These are phyloP conservation scores for Tolypocladium paradoxum DNA, from an alignment of 2,329 filamentous ascomycete species.

Conservation along the genomic window DNA sequence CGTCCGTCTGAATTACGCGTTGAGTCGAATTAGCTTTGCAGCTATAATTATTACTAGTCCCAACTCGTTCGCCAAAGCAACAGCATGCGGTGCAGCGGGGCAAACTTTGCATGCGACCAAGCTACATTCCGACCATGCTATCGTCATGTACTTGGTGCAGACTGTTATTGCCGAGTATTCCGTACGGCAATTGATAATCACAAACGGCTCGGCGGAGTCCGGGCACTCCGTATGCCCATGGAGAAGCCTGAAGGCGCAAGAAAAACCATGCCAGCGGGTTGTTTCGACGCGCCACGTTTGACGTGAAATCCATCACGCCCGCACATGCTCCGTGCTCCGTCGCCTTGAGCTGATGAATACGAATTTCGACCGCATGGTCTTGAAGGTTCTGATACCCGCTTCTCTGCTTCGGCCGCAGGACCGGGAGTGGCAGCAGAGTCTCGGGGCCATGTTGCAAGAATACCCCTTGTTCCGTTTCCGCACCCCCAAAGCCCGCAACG, in stretches of 20 bases:
- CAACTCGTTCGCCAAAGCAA: no score
- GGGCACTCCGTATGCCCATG: not conserved
- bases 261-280: not conserved
- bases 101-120: no score
- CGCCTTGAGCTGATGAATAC: not conserved
- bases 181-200: not conserved
- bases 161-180: no score
- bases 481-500: not conserved
- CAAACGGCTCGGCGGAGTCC: no score
- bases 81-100: no score
- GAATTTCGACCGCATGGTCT: not conserved
- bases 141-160: no score
- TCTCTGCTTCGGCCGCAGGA: not conserved
- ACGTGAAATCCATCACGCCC: not conserved
- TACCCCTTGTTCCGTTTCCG: not conserved
- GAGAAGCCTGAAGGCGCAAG: not conserved
- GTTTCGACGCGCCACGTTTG: not conserved
- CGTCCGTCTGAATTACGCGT: no score
- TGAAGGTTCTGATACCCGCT: not conserved
- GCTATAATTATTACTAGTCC: no score
- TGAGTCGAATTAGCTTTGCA: no score
- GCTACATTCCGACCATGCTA: no score
- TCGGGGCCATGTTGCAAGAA: not conserved
- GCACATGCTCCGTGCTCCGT: not conserved
- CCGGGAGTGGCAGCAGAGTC: not conserved